phyloP scores from a whole-genome alignment of 2,329 filamentous ascomycete species.

The Nemania sp. region DNA sequence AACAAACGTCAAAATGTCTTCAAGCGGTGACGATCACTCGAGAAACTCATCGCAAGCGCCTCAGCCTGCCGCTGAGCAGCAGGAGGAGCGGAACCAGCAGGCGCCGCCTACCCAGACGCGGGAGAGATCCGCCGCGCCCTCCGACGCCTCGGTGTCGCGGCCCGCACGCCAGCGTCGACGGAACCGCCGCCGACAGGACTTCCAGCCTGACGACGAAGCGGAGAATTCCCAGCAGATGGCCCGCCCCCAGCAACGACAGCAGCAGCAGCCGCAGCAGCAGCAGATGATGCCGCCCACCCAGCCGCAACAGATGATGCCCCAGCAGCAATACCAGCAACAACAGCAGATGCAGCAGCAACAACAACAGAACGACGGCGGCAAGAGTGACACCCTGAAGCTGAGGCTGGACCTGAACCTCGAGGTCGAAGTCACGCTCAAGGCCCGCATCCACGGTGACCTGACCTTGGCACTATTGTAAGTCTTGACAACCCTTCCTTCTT shows the following conservation, averaged over 20 bases:
- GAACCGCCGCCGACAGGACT: slow-evolving; percentile 26
- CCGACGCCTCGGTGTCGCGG: slow-evolving; percentile 24
- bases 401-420: slow-evolving; percentile 80
- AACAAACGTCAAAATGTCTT: slow-evolving; percentile 23
- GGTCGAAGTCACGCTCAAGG: slow-evolving; percentile 83
- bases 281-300: slow-evolving; percentile 26
- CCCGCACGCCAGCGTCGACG: slow-evolving; percentile 29
- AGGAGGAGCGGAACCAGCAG: slow-evolving; percentile 13
- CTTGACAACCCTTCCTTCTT: neutral
- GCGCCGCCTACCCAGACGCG: slow-evolving; percentile 10
- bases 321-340: slow-evolving; percentile 24
- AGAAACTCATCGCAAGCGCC: slow-evolving; percentile 22
- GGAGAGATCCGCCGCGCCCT: slow-evolving; percentile 22
- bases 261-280: slow-evolving; percentile 12
- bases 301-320: slow-evolving; percentile 28
- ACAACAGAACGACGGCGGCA: slow-evolving; percentile 44
- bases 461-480: slow-evolving; percentile 68
- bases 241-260: slow-evolving; percentile 16
- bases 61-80: slow-evolving; percentile 17
- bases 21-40: slow-evolving; percentile 27
- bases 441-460: slow-evolving; percentile 81
- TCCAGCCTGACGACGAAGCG: slow-evolving; percentile 22
- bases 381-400: slow-evolving; percentile 68
- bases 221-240: slow-evolving; percentile 24
- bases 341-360: slow-evolving; percentile 22